These are phyloP conservation scores for Fusarium devonianum DNA, from an alignment of 2,329 filamentous ascomycete species.

Conservation along the genomic window DNA sequence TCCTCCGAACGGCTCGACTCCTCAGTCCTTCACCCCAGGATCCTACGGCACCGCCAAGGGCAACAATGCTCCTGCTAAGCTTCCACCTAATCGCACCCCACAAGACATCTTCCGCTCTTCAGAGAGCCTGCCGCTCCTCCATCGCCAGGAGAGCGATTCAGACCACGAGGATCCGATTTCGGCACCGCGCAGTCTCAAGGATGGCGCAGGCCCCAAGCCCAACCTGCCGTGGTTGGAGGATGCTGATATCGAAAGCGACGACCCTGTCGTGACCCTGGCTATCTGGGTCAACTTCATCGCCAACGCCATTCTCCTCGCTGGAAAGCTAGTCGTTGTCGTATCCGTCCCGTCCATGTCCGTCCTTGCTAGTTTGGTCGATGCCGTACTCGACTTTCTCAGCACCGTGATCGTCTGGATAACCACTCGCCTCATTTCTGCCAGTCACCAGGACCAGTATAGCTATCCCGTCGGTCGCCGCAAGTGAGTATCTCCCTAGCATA, in stretches of 20 bases:
- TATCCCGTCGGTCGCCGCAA: constrained; percentile 79
- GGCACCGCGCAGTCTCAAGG: constrained; percentile 35
- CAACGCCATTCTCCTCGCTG: constrained; percentile 75
- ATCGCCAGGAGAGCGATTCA: constrained; percentile 54
- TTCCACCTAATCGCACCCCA: constrained; percentile 78
- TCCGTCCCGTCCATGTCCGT: constrained; percentile 84
- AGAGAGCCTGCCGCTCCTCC: constrained; percentile 72
- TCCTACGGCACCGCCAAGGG: constrained; percentile 45
- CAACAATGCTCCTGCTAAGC: constrained; percentile 42
- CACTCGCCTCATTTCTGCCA: constrained; percentile 70
- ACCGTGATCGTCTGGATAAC: constrained; percentile 84
- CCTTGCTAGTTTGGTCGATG: constrained; percentile 80
- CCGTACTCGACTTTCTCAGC: constrained; percentile 79
- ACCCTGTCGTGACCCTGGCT: constrained; percentile 80
- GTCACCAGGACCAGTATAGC: constrained; percentile 74
- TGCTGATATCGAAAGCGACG: constrained; percentile 73
- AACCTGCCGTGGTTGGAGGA: constrained; percentile 77
- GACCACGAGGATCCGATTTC: constrained; percentile 47
- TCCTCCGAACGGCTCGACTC: constrained; percentile 36
- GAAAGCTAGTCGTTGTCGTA: constrained; percentile 79
- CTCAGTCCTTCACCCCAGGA: constrained; percentile 29
- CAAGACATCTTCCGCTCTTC: constrained; percentile 84
- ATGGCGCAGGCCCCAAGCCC: constrained; percentile 52
- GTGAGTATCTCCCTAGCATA: constrained; percentile 40
- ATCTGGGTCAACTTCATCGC: constrained; percentile 87